Evolutionary conservation across 148 eudicot genomes (phyloP).

Genomic region (Gaultheria prostrata): DNA sequence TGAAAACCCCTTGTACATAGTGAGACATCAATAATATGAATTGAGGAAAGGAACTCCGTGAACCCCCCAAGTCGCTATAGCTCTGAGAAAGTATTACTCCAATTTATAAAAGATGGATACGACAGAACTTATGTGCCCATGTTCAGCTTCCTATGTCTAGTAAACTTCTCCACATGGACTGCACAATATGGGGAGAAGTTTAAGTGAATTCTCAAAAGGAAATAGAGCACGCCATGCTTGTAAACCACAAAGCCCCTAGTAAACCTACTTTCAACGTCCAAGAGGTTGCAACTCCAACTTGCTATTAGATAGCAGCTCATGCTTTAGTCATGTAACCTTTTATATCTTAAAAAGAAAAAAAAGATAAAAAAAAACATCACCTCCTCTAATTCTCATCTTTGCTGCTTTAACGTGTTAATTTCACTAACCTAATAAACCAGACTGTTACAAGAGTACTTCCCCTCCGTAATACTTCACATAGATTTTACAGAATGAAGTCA

Average conservation of each 20-base stretch:
- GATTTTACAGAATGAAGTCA: not conserved
- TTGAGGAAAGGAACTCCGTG: not conserved
- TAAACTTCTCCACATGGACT: not conserved
- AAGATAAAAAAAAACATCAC: too few species aligned
- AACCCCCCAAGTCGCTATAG: not conserved
- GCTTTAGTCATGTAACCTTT: not conserved
- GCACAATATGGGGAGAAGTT: not conserved
- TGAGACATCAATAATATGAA: not conserved
- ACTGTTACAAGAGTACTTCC: not conserved
- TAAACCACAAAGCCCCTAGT: not conserved
- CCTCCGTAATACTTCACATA: slow-evolving; percentile 7
- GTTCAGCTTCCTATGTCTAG: not conserved
- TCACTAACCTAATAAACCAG: slow-evolving; percentile 2
- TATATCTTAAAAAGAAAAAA: too few species aligned
- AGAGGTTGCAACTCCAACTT: not conserved
- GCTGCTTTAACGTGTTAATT: not conserved
- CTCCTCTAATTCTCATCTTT: not conserved
- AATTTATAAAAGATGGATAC: not conserved
- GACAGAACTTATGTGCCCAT: not conserved
- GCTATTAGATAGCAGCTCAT: not conserved
- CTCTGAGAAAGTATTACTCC: not conserved
- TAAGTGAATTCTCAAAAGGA: not conserved
- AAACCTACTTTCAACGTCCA: not conserved
- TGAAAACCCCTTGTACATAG: not conserved
- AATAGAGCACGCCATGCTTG: not conserved